Percentiles rank a stretch among this genome's conserved stretches.
phyloP scores from a whole-genome alignment of 2,329 filamentous ascomycete species.

The Neoarthrinium moseri region DNA sequence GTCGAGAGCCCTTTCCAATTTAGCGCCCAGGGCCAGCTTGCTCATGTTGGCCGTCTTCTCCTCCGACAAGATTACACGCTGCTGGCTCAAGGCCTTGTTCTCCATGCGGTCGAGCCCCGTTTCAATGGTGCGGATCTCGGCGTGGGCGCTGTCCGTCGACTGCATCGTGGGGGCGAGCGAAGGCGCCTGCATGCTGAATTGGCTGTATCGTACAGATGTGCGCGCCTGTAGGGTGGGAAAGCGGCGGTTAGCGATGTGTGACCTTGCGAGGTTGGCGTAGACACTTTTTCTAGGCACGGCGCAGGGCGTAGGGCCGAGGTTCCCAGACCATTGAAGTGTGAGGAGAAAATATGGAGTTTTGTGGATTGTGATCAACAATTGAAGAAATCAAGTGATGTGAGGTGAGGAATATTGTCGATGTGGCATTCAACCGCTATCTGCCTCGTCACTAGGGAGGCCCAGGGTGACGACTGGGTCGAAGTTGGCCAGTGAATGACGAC shows the following conservation, averaged over 20 bases:
- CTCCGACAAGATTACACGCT: slow-evolving; percentile 76
- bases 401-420: too few relatives aligned
- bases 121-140: slow-evolving; percentile 68
- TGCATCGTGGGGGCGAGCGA: slow-evolving; percentile 58
- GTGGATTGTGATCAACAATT: too few relatives aligned
- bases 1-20: slow-evolving; percentile 83
- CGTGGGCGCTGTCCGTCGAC: slow-evolving; percentile 53
- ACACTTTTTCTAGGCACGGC: not conserved
- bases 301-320: not conserved
- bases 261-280: not conserved
- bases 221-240: slow-evolving; percentile 34
- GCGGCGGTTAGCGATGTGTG: not conserved
- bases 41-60: slow-evolving; percentile 80
- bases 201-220: slow-evolving; percentile 57
- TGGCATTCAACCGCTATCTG: too few relatives aligned
- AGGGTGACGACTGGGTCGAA: too few relatives aligned
- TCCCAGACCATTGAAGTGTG: not conserved
- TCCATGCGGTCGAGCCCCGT: slow-evolving; percentile 83
- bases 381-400: too few relatives aligned
- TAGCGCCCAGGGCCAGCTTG: slow-evolving; percentile 86
- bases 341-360: not conserved
- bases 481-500: too few relatives aligned
- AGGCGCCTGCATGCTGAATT: slow-evolving; percentile 55
- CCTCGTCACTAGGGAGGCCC: too few relatives aligned
- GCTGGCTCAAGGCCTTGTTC: slow-evolving; percentile 79